phyloP scores from a whole-genome alignment of 164 flowering plant genomes.

The Euptelea pleiosperma region DNA sequence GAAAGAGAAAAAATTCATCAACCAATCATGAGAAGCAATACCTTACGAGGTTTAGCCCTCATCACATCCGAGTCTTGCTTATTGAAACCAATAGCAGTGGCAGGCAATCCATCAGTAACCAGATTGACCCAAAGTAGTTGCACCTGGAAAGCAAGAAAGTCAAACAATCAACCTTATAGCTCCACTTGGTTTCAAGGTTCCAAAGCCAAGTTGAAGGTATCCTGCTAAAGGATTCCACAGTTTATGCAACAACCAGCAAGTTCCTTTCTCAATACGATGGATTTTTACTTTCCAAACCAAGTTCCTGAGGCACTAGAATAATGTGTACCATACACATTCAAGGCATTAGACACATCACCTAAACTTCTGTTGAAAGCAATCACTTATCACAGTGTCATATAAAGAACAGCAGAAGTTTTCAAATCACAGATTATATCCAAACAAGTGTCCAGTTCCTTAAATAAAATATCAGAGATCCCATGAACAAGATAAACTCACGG shows the following conservation, averaged over 20 bases:
- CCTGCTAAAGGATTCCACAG: too few species aligned
- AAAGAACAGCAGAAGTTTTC: neutral
- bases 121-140: conserved; percentile 97
- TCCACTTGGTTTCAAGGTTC: neutral
- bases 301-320: too few species aligned
- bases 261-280: too few species aligned
- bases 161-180: neutral
- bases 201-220: neutral
- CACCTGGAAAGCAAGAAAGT: conserved; percentile 48
- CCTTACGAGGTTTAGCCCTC: conserved; percentile 97
- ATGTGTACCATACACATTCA: too few species aligned
- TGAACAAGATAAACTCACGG: conserved; percentile 50
- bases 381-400: neutral
- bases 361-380: conserved; percentile 1
- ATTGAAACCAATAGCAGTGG: conserved; percentile 98
- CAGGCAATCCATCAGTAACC: conserved; percentile 99
- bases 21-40: conserved; percentile 19
- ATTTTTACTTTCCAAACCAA: too few species aligned
- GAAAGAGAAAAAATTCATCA: neutral
- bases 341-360: too few species aligned
- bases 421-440: too few species aligned
- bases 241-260: too few species aligned
- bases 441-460: neutral
- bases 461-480: neutral
- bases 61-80: conserved; percentile 96